Evolutionary conservation across 805 yeast genomes (phyloP).

Genomic region (Schwanniomyces sp.): DNA sequence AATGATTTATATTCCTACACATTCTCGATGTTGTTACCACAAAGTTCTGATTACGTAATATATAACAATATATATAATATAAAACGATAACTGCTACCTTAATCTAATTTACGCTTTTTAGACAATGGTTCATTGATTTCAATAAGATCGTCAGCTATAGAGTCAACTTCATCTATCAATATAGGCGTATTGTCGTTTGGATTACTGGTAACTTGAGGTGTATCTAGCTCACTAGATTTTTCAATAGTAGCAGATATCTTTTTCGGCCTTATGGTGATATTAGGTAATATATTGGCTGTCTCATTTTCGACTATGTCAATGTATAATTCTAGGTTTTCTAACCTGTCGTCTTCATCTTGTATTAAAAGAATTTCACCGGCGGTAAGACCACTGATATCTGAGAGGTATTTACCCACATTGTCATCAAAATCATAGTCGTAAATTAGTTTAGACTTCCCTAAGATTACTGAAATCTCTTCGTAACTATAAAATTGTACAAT

Average conservation of each 20-base stretch:
- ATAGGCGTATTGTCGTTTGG: constrained; percentile 4
- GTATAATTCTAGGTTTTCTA: constrained; percentile 64
- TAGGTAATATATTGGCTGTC: constrained; percentile 9
- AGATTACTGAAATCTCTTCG: constrained; percentile 52
- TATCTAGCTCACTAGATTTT: constrained; percentile 2
- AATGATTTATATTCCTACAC: background rate
- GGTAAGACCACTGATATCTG: constrained; percentile 49
- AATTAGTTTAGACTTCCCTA: constrained; percentile 59
- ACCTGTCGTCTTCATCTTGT: constrained; percentile 75
- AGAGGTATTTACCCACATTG: constrained; percentile 50
- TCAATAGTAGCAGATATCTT: background rate
- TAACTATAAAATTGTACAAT: constrained; percentile 53
- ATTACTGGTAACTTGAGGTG: constrained; percentile 7
- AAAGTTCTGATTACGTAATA: constrained; percentile 1
- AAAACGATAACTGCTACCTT: background rate
- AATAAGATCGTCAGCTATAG: constrained; percentile 9
- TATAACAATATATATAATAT: background rate
- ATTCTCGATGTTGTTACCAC: background rate
- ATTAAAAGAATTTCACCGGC: constrained; percentile 67
- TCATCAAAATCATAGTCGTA: constrained; percentile 91
- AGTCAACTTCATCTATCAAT: constrained; percentile 13
- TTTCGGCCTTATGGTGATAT: constrained; percentile 14
- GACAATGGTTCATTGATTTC: constrained; percentile 3
- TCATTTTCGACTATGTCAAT: constrained; percentile 23
- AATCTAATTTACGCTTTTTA: background rate